A percentile compares a stretch with the other conserved stretches of the same genome.
phyloP scores from a whole-genome alignment of 2,329 filamentous ascomycete species.

The Chlorencoelia australis region DNA sequence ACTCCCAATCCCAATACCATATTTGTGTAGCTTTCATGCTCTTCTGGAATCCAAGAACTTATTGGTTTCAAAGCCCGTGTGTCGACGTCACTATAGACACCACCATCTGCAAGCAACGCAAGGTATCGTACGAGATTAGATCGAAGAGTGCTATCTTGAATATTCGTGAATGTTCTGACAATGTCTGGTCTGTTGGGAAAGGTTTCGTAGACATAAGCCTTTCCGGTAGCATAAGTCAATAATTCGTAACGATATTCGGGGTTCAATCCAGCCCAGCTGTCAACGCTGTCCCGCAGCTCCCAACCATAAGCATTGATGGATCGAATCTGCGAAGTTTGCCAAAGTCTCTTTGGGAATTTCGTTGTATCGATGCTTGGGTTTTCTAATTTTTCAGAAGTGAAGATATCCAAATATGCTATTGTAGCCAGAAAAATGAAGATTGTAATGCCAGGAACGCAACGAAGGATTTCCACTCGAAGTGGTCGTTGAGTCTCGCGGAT shows the following conservation, averaged over 20 bases:
- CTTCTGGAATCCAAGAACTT: constrained; percentile 27
- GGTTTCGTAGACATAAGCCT: neutral
- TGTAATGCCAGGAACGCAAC: too few species aligned
- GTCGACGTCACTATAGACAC: constrained; percentile 32
- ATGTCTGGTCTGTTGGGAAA: neutral
- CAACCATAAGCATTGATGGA: neutral
- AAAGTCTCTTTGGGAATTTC: neutral
- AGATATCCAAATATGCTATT: too few species aligned
- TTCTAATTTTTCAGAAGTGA: too few species aligned
- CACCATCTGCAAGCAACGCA: constrained; percentile 29
- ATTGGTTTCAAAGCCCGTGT: constrained; percentile 24
- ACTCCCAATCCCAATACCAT: neutral
- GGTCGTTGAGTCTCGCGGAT: too few species aligned
- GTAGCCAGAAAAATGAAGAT: too few species aligned
- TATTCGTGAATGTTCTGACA: neutral
- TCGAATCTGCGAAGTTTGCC: neutral
- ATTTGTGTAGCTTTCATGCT: constrained; percentile 21
- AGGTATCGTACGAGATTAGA: constrained; percentile 32
- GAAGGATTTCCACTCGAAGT: too few species aligned
- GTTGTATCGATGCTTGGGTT: too few species aligned
- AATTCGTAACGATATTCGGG: neutral
- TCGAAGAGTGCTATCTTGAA: neutral
- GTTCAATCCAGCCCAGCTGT: neutral
- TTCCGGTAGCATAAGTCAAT: neutral
- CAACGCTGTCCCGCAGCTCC: neutral